Evolutionary conservation across 2,329 filamentous ascomycete species (phyloP), one percentile per base, ranked within the genome.

Genomic region (Aspergillus ustus): DNA sequence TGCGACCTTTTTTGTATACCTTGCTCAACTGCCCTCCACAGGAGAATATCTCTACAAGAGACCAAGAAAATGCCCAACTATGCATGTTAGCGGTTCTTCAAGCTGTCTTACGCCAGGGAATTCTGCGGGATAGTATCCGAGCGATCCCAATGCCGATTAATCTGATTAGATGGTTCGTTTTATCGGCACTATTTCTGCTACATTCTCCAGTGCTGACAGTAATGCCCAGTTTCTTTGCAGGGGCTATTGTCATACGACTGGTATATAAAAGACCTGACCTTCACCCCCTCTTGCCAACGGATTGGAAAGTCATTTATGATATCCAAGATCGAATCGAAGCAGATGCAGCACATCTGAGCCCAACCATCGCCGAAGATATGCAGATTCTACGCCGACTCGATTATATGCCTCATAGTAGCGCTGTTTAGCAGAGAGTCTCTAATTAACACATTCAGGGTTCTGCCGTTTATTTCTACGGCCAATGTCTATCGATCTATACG

Each of bases 251-350:
- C 20, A 17, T 49, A 17, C 46, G 46, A 11, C 46, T 49, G 46
- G 46, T 49, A 15, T 22, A 49, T 13, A 49, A 49, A 22, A 49
- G 46, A 28, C 46, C 46, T 17, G 46, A 49, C 31, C 50, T 52
- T 37, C 28, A 52, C 19, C 37, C 28, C 28, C 19, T 52, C 15
- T 34, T 52, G 20, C 50, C 50, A 20, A 3, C 13, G 7, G 28
- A 52, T 52, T 52, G 50, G 50, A 25, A 34, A 28, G 31, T 52
- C 29, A 34, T 37, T 37, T 20, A 34, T 13, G n/a, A 19, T 37
- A 52, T 52, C 17, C 50, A 52, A 37, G 31, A 52, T 31, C 50
- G 50, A 52, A n/a, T 52, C 19, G 50, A 52, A 17, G 34, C n/a
- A 17, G 50, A 52, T 31, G 28, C 50, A 19, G 17, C 28, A 17